A percentile compares a stretch with the other conserved stretches of the same genome.
These are phyloP conservation scores for Pythium brachiatum DNA, from an alignment of 352 stramenopile genomes.

Conservation along the genomic window DNA sequence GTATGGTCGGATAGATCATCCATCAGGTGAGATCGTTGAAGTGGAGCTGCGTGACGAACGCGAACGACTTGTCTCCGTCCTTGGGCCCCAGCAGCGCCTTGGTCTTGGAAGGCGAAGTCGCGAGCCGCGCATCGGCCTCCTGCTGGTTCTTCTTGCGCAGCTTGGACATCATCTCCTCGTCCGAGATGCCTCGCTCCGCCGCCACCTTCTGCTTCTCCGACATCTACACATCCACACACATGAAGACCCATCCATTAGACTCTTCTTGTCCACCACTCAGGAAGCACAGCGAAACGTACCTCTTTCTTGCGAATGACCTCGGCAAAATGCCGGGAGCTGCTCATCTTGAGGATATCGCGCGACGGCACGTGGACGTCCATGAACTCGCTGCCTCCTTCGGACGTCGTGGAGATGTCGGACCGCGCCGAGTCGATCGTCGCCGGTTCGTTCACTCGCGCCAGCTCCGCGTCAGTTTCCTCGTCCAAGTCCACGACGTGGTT, in stretches of 20 bases:
- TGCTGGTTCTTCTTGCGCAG: slow-evolving; percentile 72
- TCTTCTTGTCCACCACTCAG: not conserved
- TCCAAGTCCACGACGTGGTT: slow-evolving; percentile 28
- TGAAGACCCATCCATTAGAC: not conserved
- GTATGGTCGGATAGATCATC: not conserved
- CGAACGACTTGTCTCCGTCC: slow-evolving; percentile 43
- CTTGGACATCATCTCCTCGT: slow-evolving; percentile 81
- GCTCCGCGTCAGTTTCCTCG: slow-evolving; percentile 20
- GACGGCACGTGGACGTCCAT: slow-evolving; percentile 67
- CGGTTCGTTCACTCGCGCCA: not conserved
- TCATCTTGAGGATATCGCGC: slow-evolving; percentile 86
- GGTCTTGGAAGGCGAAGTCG: slow-evolving; percentile 58
- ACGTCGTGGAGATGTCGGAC: slow-evolving; percentile 14
- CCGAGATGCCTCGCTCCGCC: slow-evolving; percentile 75
- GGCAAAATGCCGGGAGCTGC: slow-evolving; percentile 74
- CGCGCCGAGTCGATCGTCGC: slow-evolving; percentile 23
- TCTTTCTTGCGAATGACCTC: slow-evolving; percentile 83
- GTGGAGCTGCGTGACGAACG: slow-evolving; percentile 70
- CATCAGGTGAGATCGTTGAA: slow-evolving; percentile 51
- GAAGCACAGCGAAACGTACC: slow-evolving; percentile 31
- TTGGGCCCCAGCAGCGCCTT: slow-evolving; percentile 36
- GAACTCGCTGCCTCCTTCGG: slow-evolving; percentile 22
- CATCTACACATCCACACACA: slow-evolving; percentile 54
- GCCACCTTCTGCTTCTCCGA: slow-evolving; percentile 73
- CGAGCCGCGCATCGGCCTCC: slow-evolving; percentile 60